These are phyloP conservation scores for Umbelopsis isabellina DNA, from an alignment of 192 early-diverging fungal genomes.

Conservation along the genomic window DNA sequence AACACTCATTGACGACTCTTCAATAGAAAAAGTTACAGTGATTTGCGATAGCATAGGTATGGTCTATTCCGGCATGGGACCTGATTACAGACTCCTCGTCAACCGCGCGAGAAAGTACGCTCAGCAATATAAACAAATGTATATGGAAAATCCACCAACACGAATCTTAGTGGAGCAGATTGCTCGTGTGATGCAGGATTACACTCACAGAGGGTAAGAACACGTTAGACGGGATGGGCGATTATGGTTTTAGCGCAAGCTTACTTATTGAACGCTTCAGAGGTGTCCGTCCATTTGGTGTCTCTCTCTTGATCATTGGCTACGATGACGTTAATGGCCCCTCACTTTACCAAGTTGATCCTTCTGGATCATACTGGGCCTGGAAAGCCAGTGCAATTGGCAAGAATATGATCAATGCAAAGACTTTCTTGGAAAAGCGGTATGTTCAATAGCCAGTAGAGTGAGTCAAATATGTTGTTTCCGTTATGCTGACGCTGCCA, in stretches of 20 bases:
- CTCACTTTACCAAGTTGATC: slow-evolving; percentile 97
- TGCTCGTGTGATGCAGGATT: slow-evolving; percentile 98
- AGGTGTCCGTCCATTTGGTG: slow-evolving; percentile 99
- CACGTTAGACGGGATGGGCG: background rate
- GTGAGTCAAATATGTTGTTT: background rate
- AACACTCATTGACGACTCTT: slow-evolving; percentile 90
- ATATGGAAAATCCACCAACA: slow-evolving; percentile 94
- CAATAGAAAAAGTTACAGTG: slow-evolving; percentile 87
- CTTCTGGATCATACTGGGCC: slow-evolving; percentile 96
- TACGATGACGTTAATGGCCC: slow-evolving; percentile 88
- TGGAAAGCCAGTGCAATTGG: slow-evolving; percentile 99
- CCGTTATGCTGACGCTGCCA: background rate
- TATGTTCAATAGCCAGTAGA: slow-evolving; percentile 29
- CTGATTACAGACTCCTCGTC: slow-evolving; percentile 95
- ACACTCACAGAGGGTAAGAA: slow-evolving; percentile 92
- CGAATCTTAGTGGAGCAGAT: slow-evolving; percentile 96
- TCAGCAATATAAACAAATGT: slow-evolving; percentile 92
- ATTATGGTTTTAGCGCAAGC: background rate
- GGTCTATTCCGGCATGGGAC: slow-evolving; percentile 99
- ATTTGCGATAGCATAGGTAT: slow-evolving; percentile 95
- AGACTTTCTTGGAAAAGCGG: slow-evolving; percentile 99
- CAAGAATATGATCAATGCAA: slow-evolving; percentile 99
- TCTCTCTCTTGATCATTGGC: slow-evolving; percentile 95
- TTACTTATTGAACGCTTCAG: slow-evolving; percentile 47
- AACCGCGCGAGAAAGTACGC: slow-evolving; percentile 95